phyloP scores from a whole-genome alignment of 1,139 yeast genomes.

The Sugiyamaella japonica region DNA sequence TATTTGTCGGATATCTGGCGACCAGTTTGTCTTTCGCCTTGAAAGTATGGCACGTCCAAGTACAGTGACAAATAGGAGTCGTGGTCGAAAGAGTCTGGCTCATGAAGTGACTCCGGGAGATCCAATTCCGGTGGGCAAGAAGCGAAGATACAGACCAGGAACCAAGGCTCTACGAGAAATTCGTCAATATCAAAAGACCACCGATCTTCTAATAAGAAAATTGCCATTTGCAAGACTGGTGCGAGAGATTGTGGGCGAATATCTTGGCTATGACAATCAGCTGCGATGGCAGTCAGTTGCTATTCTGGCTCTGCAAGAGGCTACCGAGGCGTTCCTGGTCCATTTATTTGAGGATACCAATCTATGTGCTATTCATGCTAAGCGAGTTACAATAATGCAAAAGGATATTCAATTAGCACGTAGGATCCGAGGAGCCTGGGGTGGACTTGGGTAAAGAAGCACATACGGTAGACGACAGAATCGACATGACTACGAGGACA shows the following conservation, averaged over 20 bases:
- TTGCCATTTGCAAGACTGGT: slow-evolving; percentile 89
- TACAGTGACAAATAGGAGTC: slow-evolving; percentile 1
- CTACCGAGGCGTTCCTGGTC: slow-evolving; percentile 84
- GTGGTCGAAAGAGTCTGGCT: slow-evolving; percentile 3
- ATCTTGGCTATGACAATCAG: slow-evolving; percentile 48
- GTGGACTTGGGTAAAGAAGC: slow-evolving; percentile 14
- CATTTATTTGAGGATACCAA: slow-evolving; percentile 89
- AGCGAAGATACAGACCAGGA: slow-evolving; percentile 68
- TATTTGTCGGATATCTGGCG: background rate
- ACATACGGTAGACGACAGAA: no score
- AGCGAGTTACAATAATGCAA: slow-evolving; percentile 91
- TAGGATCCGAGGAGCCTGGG: slow-evolving; percentile 65
- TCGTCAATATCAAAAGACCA: slow-evolving; percentile 70
- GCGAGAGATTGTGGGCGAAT: slow-evolving; percentile 77
- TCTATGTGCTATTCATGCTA: slow-evolving; percentile 88
- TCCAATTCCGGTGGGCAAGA: slow-evolving; percentile 28
- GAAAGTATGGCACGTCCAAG: slow-evolving; percentile 9
- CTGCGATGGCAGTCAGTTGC: slow-evolving; percentile 91
- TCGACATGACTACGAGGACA: background rate
- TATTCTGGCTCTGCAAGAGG: slow-evolving; percentile 85
- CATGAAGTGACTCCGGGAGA: slow-evolving; percentile 4
- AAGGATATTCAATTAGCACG: slow-evolving; percentile 91
- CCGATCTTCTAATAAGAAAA: slow-evolving; percentile 75
- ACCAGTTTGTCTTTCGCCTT: background rate
- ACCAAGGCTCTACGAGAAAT: slow-evolving; percentile 76